Percentiles rank a stretch among this genome's conserved stretches.
phyloP scores from a whole-genome alignment of 495 filamentous ascomycete genomes.

The Sporormia fimetaria region DNA sequence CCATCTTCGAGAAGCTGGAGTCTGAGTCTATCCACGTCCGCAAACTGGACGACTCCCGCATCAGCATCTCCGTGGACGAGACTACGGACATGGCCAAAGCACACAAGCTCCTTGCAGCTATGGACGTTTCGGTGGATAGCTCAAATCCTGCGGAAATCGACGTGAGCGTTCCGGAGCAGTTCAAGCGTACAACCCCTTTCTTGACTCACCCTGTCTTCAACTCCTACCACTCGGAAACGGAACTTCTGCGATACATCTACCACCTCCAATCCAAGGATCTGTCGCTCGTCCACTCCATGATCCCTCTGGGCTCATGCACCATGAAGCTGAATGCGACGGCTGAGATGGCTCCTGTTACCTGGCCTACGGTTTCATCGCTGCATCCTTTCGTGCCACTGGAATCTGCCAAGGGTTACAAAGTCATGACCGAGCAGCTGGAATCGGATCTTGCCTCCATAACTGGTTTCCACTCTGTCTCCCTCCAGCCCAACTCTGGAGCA shows the following conservation, averaged over 20 bases:
- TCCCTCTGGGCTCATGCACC: slow-evolving; percentile 95
- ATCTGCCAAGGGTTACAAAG: slow-evolving; percentile 55
- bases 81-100: slow-evolving; percentile 53
- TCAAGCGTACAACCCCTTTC: slow-evolving; percentile 65
- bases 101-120: slow-evolving; percentile 45
- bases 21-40: slow-evolving; percentile 52
- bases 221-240: slow-evolving; percentile 90
- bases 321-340: slow-evolving; percentile 98
- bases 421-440: slow-evolving; percentile 60
- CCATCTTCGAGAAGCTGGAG: slow-evolving; percentile 41
- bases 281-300: slow-evolving; percentile 95
- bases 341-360: slow-evolving; percentile 84
- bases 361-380: slow-evolving; percentile 72
- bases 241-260: slow-evolving; percentile 88
- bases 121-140: too few relatives aligned
- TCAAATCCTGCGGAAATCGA: too few relatives aligned
- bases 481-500: slow-evolving; percentile 95
- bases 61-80: slow-evolving; percentile 66
- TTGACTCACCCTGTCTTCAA: slow-evolving; percentile 95
- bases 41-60: slow-evolving; percentile 44
- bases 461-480: slow-evolving; percentile 76
- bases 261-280: slow-evolving; percentile 93
- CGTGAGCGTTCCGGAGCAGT: slow-evolving; percentile 40
- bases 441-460: slow-evolving; percentile 75
- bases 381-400: slow-evolving; percentile 67